These are phyloP conservation scores for Pilaira anomala DNA, from an alignment of 192 early-diverging fungal genomes.

Conservation along the genomic window DNA sequence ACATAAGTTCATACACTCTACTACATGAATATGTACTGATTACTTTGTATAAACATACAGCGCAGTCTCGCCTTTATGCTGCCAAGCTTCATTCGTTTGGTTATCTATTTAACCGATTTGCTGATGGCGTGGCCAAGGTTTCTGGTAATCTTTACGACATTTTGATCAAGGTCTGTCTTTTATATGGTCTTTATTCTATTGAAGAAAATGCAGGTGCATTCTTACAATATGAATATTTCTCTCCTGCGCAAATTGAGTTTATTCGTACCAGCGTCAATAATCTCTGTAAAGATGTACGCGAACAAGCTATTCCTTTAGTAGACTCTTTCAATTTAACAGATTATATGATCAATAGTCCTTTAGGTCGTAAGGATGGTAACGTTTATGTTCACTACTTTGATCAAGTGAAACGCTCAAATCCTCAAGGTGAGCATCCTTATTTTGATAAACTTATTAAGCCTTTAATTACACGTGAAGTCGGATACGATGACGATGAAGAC, in stretches of 20 bases:
- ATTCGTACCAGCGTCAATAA: conserved; percentile 63
- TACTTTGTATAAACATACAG: no score
- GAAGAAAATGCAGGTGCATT: conserved; percentile 82
- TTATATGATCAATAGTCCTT: conserved; percentile 85
- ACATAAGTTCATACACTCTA: background rate
- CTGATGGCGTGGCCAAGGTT: conserved; percentile 65
- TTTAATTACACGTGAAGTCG: conserved; percentile 59
- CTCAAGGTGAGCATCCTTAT: conserved; percentile 67
- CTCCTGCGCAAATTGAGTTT: conserved; percentile 64
- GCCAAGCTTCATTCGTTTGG: conserved; percentile 82
- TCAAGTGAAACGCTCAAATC: conserved; percentile 75
- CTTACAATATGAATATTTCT: conserved; percentile 84
- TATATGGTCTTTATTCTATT: conserved; percentile 85
- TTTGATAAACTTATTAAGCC: conserved; percentile 77
- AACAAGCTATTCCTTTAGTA: conserved; percentile 79
- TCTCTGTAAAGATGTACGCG: conserved; percentile 67
- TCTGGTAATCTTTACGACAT: conserved; percentile 57
- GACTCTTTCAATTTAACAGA: conserved; percentile 89
- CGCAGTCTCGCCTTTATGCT: conserved; percentile 76
- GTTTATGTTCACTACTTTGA: conserved; percentile 87
- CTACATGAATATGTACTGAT: background rate
- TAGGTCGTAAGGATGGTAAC: conserved; percentile 84
- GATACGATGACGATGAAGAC: conserved; percentile 47
- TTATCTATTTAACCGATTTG: conserved; percentile 82
- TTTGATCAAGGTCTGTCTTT: conserved; percentile 68